These are phyloP conservation scores for Yamadazyma tumulicola DNA, from an alignment of 805 yeast genomes.

Conservation along the genomic window DNA sequence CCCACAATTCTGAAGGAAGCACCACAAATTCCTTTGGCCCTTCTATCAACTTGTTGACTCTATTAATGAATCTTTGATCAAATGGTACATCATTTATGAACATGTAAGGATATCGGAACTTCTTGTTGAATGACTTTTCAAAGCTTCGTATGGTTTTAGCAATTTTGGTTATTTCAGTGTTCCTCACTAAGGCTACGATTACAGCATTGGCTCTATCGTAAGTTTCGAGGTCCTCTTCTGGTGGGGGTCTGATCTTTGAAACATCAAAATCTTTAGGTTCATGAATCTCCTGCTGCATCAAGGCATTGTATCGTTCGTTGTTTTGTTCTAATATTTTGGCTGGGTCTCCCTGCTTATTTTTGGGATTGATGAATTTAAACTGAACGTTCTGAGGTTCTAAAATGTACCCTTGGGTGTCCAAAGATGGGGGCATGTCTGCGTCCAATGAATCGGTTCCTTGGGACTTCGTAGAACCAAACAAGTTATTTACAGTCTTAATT, in stretches of 20 bases:
- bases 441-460: neutral
- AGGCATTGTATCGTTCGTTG: conserved; percentile 31
- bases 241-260: conserved; percentile 23
- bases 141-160: conserved; percentile 54
- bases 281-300: conserved; percentile 32
- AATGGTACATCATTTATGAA: conserved; percentile 73
- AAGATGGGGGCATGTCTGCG: neutral
- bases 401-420: conserved; percentile 5
- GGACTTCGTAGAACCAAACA: neutral
- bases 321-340: conserved; percentile 37
- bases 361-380: conserved; percentile 29
- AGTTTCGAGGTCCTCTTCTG: conserved; percentile 17
- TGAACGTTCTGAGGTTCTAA: conserved; percentile 26
- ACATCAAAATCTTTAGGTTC: conserved; percentile 48
- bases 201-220: conserved; percentile 69
- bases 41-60: conserved; percentile 30
- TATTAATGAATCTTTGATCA: conserved; percentile 49
- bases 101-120: conserved; percentile 78
- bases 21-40: conserved; percentile 40
- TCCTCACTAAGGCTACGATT: conserved; percentile 67
- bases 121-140: conserved; percentile 62
- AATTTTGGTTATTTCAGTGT: conserved; percentile 52
- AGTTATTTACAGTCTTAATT: neutral
- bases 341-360: conserved; percentile 23
- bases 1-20: conserved; percentile 47